Evolutionary conservation across 805 yeast species (phyloP), one percentile per base, ranked within the genome.

Genomic region (Monosporozyma servazzii): DNA sequence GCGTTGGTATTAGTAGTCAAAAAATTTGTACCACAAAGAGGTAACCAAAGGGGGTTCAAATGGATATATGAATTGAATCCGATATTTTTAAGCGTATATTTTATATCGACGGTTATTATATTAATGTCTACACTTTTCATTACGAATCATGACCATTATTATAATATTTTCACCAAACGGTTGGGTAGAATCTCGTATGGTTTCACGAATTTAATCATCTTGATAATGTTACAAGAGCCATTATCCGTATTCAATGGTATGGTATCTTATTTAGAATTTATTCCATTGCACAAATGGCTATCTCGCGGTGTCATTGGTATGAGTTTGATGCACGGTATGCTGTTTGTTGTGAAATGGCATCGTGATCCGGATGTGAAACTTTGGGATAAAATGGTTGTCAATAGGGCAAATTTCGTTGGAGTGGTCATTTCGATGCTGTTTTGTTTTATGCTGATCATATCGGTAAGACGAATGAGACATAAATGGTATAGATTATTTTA

Each of bases 241-340:
- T 75, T 76, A 39, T 60, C 75, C 50, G 73, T 72, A 3, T 60
- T 68, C 50, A 76, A 63, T 61, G 59, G 76, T 65, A 25, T 13
- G 2, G 61, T 57, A 45, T 54, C 60, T 49, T 86, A 86, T 58
- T 63, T 82, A 53, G 79, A 77, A 49, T 67, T 78, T 13, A 59
- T 86, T 11, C 71, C 71, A 18, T 58, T 85, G 8, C 95, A 86
- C 62, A 84, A 83, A 58, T 84, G 91, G 90, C 56, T 83, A 1
- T 81, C 89, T 3, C 69, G 91, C 53, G 39, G 81, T 1, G 75
- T 83, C 21, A 61, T 81, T 1, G 53, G 72, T 0, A 61, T 75
- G 31, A 74, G 75, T 0, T 43, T 74, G 0, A 47, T 75, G 3
- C 95, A 86, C 59, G 71, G 80, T 0, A 45, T 78, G 15, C 82